Percentiles rank a stretch among this genome's conserved stretches.
phyloP scores from a whole-genome alignment of 495 filamentous ascomycete species.

The Aspergillus indologenus region DNA sequence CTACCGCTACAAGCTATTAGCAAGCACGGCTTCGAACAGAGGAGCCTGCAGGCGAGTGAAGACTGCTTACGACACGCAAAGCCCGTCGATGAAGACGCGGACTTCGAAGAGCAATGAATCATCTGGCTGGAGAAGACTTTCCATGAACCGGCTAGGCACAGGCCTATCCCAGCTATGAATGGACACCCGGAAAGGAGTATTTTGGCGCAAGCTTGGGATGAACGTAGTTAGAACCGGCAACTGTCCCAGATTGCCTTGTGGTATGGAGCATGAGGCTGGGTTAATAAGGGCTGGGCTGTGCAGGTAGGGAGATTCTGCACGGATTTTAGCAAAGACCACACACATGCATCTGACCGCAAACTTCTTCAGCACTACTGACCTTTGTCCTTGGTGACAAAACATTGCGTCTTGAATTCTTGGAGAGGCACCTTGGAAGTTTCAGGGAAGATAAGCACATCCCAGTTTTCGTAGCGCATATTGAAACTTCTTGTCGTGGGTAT shows the following conservation, averaged over 20 bases:
- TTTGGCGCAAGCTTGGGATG: constrained; percentile 60
- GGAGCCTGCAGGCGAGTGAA: background rate
- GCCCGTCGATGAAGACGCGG: constrained; percentile 69
- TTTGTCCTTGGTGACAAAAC: constrained; percentile 68
- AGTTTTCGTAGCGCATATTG: constrained; percentile 77
- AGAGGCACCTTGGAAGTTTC: constrained; percentile 60
- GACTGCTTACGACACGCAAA: constrained; percentile 56
- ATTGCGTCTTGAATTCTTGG: constrained; percentile 84
- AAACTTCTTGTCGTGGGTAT: constrained; percentile 5
- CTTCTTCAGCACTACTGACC: constrained; percentile 43
- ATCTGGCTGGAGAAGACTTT: constrained; percentile 57
- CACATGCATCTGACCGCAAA: background rate
- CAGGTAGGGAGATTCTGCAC: constrained; percentile 37
- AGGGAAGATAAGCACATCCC: constrained; percentile 84
- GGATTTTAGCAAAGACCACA: background rate
- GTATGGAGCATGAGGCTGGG: constrained; percentile 25
- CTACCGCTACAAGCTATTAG: constrained; percentile 38
- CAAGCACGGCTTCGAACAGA: background rate
- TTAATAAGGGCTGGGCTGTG: constrained; percentile 29
- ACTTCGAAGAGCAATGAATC: constrained; percentile 64
- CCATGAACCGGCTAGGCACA: constrained; percentile 57
- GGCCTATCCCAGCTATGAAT: constrained; percentile 79
- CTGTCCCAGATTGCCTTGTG: constrained; percentile 37
- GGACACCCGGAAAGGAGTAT: constrained; percentile 69
- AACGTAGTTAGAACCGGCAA: constrained; percentile 76